Percentiles rank a stretch among this genome's conserved stretches.
phyloP scores from a whole-genome alignment of 1,284 basidiomycete genomes.

The Microbotryum silenes-acaulis region DNA sequence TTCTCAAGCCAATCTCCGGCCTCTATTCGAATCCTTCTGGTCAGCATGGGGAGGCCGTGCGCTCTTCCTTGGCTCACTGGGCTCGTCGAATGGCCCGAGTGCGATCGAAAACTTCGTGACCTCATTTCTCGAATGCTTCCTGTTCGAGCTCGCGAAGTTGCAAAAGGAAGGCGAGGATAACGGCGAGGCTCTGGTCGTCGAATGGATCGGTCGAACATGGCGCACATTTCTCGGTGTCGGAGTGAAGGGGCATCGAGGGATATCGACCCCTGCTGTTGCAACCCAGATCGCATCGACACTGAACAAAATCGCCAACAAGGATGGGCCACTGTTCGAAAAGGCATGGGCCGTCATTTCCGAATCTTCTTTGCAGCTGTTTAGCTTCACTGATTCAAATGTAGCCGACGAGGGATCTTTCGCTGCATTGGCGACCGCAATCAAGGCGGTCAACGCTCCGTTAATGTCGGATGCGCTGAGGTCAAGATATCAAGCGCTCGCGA shows the following conservation, averaged over 20 bases:
- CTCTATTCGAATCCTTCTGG: constrained; percentile 69
- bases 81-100: constrained; percentile 47
- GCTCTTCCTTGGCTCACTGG: constrained; percentile 47
- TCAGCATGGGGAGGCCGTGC: constrained; percentile 60
- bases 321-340: background rate
- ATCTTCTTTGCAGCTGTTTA: background rate
- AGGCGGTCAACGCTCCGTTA: background rate
- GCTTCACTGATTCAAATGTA: too few species aligned
- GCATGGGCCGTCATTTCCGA: constrained; percentile 7
- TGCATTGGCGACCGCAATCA: constrained; percentile 12
- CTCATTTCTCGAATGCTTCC: constrained; percentile 60
- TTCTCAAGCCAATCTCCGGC: constrained; percentile 39
- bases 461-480: background rate
- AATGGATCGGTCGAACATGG: constrained; percentile 21
- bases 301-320: constrained; percentile 1
- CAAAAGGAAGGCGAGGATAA: constrained; percentile 40
- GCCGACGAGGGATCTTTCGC: background rate
- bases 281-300: constrained; percentile 6
- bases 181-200: constrained; percentile 4
- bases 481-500: background rate
- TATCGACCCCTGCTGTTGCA: constrained; percentile 5
- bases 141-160: constrained; percentile 48
- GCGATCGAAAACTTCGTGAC: constrained; percentile 54
- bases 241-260: background rate
- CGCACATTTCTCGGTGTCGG: constrained; percentile 4